Evolutionary conservation across 768 basidiomycete genomes (phyloP).

Genomic region (Tricholoma furcatifolium): DNA sequence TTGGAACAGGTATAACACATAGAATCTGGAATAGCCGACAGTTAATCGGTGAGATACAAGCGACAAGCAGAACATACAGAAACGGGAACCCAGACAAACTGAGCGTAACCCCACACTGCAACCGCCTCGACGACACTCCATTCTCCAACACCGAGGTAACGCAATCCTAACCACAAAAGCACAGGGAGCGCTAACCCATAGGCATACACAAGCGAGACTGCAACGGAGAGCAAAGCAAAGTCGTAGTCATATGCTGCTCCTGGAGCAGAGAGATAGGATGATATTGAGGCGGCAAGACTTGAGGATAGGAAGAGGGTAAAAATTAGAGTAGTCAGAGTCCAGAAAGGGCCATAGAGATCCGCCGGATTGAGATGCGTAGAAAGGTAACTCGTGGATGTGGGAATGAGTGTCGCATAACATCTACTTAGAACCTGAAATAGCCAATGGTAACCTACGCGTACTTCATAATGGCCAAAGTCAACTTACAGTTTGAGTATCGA

Average conservation of each 20-base stretch:
- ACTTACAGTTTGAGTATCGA: conserved; percentile 74
- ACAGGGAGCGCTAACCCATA: conserved; percentile 86
- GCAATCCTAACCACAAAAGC: conserved; percentile 78
- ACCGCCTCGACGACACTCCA: conserved; percentile 87
- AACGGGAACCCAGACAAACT: conserved; percentile 88
- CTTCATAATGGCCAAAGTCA: neutral
- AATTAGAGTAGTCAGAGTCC: conserved; percentile 94
- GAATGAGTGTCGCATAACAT: conserved; percentile 78
- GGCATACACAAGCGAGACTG: conserved; percentile 79
- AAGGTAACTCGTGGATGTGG: conserved; percentile 63
- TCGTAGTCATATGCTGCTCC: conserved; percentile 69
- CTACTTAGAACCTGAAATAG: conserved; percentile 59
- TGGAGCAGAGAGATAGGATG: conserved; percentile 75
- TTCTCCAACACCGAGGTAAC: conserved; percentile 86
- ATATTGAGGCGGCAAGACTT: conserved; percentile 84
- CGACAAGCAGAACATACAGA: conserved; percentile 48
- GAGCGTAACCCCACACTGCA: conserved; percentile 77
- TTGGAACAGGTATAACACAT: conserved; percentile 81
- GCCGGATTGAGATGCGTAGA: conserved; percentile 63
- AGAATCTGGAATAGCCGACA: conserved; percentile 49
- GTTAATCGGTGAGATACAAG: neutral
- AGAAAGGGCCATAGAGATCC: conserved; percentile 92
- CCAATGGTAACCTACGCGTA: neutral
- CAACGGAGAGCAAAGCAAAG: conserved; percentile 81
- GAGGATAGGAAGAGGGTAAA: conserved; percentile 93